Percentiles rank a stretch among this genome's conserved stretches.
Evolutionary conservation across 148 eudicot genomes (phyloP).

Genomic region (Linanthus parryae): DNA sequence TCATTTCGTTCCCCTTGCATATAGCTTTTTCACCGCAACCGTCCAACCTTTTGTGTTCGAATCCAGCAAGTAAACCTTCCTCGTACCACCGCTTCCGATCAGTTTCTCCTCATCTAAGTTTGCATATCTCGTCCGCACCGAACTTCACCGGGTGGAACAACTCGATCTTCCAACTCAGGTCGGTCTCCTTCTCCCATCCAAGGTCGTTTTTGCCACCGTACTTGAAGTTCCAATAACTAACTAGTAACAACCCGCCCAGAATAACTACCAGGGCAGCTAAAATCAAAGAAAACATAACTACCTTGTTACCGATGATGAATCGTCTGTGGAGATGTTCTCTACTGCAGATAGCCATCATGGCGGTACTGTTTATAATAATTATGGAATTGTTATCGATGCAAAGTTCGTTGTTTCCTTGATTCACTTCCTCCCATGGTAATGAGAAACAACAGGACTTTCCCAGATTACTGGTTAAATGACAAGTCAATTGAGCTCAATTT

Average conservation of each 20-base stretch:
- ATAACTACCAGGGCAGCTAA: constrained; percentile 33
- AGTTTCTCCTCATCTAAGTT: constrained; percentile 50
- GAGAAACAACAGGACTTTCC: constrained; percentile 47
- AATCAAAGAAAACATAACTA: constrained; percentile 34
- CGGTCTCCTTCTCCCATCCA: constrained; percentile 25
- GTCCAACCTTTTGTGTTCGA: constrained; percentile 47
- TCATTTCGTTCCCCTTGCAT: no score
- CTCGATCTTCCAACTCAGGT: constrained; percentile 63
- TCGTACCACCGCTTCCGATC: constrained; percentile 82
- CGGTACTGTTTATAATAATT: constrained; percentile 13
- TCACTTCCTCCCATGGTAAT: constrained; percentile 46
- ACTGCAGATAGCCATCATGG: constrained; percentile 32
- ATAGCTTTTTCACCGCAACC: constrained; percentile 86
- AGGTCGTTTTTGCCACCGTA: constrained; percentile 18
- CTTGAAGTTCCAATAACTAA: constrained; percentile 54
- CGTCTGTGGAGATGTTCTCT: constrained; percentile 15
- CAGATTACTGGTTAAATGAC: constrained; percentile 67
- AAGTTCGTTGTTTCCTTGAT: constrained; percentile 65
- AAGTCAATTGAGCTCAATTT: constrained; percentile 69
- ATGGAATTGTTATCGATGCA: constrained; percentile 34
- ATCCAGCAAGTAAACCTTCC: constrained; percentile 77
- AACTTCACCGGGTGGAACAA: constrained; percentile 65
- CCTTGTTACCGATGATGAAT: constrained; percentile 20
- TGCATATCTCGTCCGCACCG: constrained; percentile 52
- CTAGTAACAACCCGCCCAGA: constrained; percentile 36